These are phyloP conservation scores for Sugiyamaella boreocaroliniensis DNA, from an alignment of 805 yeast genomes.

Conservation along the genomic window DNA sequence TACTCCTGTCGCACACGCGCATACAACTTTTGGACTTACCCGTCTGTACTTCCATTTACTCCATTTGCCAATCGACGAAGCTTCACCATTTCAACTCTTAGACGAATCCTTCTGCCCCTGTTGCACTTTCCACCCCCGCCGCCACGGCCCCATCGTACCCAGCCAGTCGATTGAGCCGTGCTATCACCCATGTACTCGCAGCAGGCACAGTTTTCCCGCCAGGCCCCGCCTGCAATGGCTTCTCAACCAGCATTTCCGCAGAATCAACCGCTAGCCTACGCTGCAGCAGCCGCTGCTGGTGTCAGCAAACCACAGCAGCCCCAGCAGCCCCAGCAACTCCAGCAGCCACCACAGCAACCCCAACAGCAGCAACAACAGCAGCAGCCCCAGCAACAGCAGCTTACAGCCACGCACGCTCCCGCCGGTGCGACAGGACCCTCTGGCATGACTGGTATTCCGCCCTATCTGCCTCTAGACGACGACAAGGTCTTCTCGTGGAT, in stretches of 20 bases:
- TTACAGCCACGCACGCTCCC: background rate
- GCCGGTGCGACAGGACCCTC: slow-evolving; percentile 3
- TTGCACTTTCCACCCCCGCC: too few species aligned
- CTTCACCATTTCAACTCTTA: too few species aligned
- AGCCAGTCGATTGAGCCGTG: too few species aligned
- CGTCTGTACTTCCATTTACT: too few species aligned
- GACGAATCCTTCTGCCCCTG: too few species aligned
- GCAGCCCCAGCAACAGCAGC: background rate
- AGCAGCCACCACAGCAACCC: slow-evolving; percentile 1
- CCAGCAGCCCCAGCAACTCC: background rate
- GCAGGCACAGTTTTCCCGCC: background rate
- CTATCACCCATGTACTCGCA: background rate
- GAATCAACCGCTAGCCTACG: slow-evolving; percentile 1
- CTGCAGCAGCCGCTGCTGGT: background rate
- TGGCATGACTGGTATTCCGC: slow-evolving; percentile 1
- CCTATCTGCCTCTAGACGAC: slow-evolving; percentile 42
- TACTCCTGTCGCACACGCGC: too few species aligned
- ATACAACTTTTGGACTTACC: too few species aligned
- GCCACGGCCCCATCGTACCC: too few species aligned
- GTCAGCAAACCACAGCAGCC: slow-evolving; percentile 5
- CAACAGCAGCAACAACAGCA: slow-evolving; percentile 6
- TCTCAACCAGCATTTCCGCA: background rate
- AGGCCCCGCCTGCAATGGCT: background rate
- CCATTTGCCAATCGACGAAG: too few species aligned
- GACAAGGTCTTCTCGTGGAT: slow-evolving; percentile 88